Evolutionary conservation across 257 asterid genomes (phyloP).

Genomic region (Solanum chilense): DNA sequence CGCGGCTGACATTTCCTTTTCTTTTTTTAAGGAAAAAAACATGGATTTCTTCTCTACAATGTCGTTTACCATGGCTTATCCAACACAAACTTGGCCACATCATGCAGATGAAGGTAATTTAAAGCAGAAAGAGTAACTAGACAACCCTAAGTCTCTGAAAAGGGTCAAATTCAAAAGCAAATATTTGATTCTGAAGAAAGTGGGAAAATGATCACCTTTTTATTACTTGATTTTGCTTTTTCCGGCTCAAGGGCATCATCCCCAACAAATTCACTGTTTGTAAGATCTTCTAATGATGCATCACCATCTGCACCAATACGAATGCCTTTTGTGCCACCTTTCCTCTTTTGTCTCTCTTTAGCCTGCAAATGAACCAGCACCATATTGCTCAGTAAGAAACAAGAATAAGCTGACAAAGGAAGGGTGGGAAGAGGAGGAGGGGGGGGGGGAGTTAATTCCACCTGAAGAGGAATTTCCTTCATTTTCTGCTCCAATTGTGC

Average conservation of each 20-base stretch:
- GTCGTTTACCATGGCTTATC: not conserved
- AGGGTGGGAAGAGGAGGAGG: not conserved
- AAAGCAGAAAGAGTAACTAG: not conserved
- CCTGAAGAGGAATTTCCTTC: constrained; percentile 93
- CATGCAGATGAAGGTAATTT: not conserved
- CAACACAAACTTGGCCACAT: not conserved
- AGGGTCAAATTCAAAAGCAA: not conserved
- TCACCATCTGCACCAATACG: constrained; percentile 86
- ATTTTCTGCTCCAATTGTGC: constrained; percentile 87
- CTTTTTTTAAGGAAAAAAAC: no score
- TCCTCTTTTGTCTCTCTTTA: constrained; percentile 84
- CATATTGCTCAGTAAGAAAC: not conserved
- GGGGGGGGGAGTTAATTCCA: not conserved
- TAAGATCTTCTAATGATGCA: constrained; percentile 72
- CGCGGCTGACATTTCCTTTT: not conserved
- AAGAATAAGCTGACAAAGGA: not conserved
- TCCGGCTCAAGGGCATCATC: constrained; percentile 43
- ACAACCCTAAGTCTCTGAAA: not conserved
- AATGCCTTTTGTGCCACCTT: constrained; percentile 67
- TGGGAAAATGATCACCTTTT: constrained; percentile 45
- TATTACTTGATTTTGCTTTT: constrained; percentile 46
- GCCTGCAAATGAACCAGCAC: constrained; percentile 36
- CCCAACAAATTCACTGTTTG: constrained; percentile 30
- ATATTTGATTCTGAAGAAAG: not conserved
- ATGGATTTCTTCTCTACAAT: not conserved